Base-by-base conservation (phyloP, 2,329 filamentous ascomycete genomes). In the Talaromyces sp. region DNA sequence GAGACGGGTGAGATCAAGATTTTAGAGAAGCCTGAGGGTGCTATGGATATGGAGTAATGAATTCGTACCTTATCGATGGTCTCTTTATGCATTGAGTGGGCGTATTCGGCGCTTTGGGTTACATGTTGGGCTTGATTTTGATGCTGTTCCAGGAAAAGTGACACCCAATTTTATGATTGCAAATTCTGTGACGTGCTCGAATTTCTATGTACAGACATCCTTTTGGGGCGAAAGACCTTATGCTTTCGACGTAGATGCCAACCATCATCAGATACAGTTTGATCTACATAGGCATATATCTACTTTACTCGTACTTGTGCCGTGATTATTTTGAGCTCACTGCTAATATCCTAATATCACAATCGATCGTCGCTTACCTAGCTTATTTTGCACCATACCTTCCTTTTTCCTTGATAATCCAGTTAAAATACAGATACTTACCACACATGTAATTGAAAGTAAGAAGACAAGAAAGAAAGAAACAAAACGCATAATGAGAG, bases 21-120 rank as follows among this genome's bases (percentile, higher is more conserved):
- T 39, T 63, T 80, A 50, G 74, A 75, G 56, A 73, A 73, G 66
- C 61, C 67, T 25, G 69, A 74, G 61, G 70, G 70, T 61, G 71
- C 67, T 33, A 80, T 80, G 79, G 77, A 80, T 28, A 71, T 79
- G 58, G 79, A 80, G 66, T 70, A 68, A 58, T 64, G 63, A 25
- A 56, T 60, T 59, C 67, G 63, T 67, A 65, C 66, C 64, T 62
- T 62, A 65, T 70, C 69, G 14, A 18, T 39, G 33, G 31, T 35
- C 48, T 42, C 28, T 18, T 73, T 68, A 68, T 73, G 71, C 70
- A 68, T 70, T 74, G 70, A 3, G 69, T 66, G 68, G n/a, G 65
- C 55, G 62, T 64, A 33, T 60, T 25, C 35, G 62, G 62, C 62
- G 62, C 35, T 63, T 63, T 37, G 56, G 61, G 55, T 62, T 54